These are phyloP conservation scores for Castanopsis chinensis DNA, from an alignment of 306 rosid genomes.

Conservation along the genomic window DNA sequence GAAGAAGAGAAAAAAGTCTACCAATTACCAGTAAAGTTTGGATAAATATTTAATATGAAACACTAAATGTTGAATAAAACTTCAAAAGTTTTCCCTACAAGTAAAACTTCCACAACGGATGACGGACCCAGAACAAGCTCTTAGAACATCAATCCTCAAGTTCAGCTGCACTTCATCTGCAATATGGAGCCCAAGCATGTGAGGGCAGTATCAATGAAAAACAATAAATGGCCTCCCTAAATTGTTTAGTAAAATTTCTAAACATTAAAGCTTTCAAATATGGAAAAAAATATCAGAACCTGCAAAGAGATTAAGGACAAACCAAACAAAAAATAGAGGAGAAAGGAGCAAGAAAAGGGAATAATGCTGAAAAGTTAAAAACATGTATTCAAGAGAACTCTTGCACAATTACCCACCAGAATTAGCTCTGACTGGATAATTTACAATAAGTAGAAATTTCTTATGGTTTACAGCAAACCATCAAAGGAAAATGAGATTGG, in stretches of 20 bases:
- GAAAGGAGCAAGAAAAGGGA: background rate
- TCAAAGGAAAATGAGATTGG: background rate
- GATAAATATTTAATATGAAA: background rate
- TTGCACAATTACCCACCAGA: background rate
- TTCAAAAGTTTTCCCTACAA: constrained; percentile 12
- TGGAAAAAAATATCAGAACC: background rate
- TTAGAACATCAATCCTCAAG: constrained; percentile 28
- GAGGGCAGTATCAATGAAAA: constrained; percentile 11
- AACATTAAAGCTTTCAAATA: background rate
- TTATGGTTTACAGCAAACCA: background rate
- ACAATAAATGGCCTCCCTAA: background rate
- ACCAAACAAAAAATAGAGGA: background rate
- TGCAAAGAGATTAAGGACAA: background rate
- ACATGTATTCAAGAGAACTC: background rate
- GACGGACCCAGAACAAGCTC: constrained; percentile 19
- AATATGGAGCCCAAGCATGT: constrained; percentile 26
- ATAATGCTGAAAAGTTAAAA: background rate
- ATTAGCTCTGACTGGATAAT: background rate
- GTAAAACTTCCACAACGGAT: constrained; percentile 8
- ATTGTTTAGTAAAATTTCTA: background rate
- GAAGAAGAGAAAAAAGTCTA: background rate
- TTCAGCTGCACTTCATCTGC: constrained; percentile 41
- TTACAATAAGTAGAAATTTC: background rate
- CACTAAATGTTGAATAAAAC: background rate
- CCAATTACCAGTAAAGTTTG: constrained; percentile 8